Conservation (phyloP, 2,329 filamentous ascomycete species). For the Zalaria obscura region DNA sequence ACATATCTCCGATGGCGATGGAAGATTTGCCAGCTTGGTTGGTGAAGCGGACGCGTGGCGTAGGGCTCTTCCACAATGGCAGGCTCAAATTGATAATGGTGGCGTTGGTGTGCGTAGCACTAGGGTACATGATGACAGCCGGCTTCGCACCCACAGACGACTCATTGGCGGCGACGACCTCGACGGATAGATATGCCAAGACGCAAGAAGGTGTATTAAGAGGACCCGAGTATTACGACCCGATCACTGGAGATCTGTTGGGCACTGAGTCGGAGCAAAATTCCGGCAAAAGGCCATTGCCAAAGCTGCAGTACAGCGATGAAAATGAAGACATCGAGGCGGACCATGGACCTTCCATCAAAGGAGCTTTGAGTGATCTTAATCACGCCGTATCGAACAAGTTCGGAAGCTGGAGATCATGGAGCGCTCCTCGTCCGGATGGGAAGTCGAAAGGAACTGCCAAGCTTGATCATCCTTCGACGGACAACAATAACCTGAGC, state of each 20-base stretch:
- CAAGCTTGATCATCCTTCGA: constrained; percentile 5
- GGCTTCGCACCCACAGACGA: constrained; percentile 9
- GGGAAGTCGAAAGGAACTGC: not conserved
- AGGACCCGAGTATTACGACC: constrained; percentile 10
- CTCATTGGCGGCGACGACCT: not conserved
- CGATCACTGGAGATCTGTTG: not conserved
- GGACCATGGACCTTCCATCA: constrained; percentile 12
- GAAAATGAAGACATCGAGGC: constrained; percentile 2
- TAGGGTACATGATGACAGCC: constrained; percentile 17
- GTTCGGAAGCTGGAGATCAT: constrained; percentile 15
- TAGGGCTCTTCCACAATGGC: constrained; percentile 6
- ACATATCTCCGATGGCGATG: not conserved
- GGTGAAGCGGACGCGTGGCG: not conserved
- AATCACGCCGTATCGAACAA: constrained; percentile 18
- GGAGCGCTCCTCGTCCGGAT: not conserved
- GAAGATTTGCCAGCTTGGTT: constrained; percentile 6
- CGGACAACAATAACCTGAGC: constrained; percentile 1
- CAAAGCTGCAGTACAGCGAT: not conserved
- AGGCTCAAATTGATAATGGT: constrained; percentile 12
- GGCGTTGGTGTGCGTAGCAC: constrained; percentile 12
- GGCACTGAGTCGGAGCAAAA: not conserved
- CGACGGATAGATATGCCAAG: constrained; percentile 6
- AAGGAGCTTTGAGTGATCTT: constrained; percentile 17
- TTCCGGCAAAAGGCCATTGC: not conserved
- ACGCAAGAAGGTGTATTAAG: constrained; percentile 10